These are phyloP conservation scores for Pythium aristosporum DNA, from an alignment of 352 stramenopile genomes.

Conservation along the genomic window DNA sequence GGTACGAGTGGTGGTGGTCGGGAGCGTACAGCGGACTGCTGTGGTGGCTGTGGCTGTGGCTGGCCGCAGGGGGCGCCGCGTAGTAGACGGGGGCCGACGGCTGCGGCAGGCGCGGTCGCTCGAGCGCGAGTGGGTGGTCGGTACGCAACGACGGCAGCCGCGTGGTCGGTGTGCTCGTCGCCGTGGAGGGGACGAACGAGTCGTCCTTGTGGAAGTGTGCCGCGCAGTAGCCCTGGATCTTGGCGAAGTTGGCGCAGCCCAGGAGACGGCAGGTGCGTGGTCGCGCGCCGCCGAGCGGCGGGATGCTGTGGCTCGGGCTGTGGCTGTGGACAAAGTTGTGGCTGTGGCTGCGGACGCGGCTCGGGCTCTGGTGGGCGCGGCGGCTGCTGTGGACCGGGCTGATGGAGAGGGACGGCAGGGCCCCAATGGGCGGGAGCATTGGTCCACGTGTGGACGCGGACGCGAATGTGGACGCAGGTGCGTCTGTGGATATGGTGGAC, in stretches of 20 bases:
- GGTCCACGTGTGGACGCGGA: constrained; percentile 4
- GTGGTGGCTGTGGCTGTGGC: constrained; percentile 5
- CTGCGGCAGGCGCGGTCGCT: constrained; percentile 13
- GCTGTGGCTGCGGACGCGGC: constrained; percentile 10
- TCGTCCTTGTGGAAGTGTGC: constrained; percentile 47
- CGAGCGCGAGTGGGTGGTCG: constrained; percentile 17
- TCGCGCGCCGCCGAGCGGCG: constrained; percentile 38
- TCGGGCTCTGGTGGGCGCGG: constrained; percentile 24
- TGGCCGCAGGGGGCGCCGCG: background rate
- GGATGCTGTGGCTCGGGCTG: constrained; percentile 24
- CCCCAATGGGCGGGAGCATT: constrained; percentile 24
- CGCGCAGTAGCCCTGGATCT: constrained; percentile 66
- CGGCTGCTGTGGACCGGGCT: constrained; percentile 34
- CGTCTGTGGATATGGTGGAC: background rate
- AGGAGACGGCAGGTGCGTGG: constrained; percentile 48
- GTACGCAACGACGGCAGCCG: constrained; percentile 24
- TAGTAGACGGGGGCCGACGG: constrained; percentile 9
- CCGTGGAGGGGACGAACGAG: background rate
- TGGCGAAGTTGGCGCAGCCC: constrained; percentile 62
- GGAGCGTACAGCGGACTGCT: constrained; percentile 7
- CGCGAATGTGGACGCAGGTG: background rate
- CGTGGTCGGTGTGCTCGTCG: background rate
- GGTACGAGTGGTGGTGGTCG: constrained; percentile 12
- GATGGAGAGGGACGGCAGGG: constrained; percentile 33
- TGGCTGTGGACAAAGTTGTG: constrained; percentile 13